Percentiles rank a stretch among this genome's conserved stretches.
These are phyloP conservation scores for Fusarium oligoseptatum DNA, from an alignment of 2,329 filamentous ascomycete species.

Conservation along the genomic window DNA sequence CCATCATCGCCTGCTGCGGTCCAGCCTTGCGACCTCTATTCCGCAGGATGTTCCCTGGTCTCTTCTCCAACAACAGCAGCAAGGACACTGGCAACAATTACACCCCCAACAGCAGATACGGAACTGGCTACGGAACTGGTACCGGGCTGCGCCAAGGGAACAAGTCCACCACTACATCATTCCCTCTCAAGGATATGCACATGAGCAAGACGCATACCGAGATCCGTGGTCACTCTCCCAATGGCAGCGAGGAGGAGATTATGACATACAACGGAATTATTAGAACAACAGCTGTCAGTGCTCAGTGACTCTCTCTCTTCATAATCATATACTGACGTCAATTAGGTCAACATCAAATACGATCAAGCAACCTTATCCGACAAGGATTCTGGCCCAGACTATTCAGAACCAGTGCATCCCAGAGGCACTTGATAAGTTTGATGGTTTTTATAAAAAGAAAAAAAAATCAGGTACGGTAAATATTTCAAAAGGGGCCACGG, in stretches of 20 bases:
- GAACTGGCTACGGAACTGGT: conserved; percentile 19
- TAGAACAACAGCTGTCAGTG: conserved; percentile 34
- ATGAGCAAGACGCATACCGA: conserved; percentile 31
- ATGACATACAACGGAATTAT: conserved; percentile 44
- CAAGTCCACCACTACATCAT: not conserved
- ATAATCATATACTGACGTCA: not conserved
- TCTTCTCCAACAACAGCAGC: conserved; percentile 35
- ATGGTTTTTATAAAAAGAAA: not conserved
- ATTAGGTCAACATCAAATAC: conserved; percentile 29
- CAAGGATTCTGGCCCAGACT: conserved; percentile 5
- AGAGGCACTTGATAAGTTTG: not conserved
- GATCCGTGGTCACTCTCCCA: conserved; percentile 37
- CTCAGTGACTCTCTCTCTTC: not conserved
- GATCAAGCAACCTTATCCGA: conserved; percentile 22
- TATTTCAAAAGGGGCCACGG: not conserved
- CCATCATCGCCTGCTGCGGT: conserved; percentile 54
- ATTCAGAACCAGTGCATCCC: not conserved
- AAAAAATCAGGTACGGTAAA: not conserved
- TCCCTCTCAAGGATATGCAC: conserved; percentile 38
- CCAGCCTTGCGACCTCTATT: conserved; percentile 44
- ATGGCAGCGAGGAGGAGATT: conserved; percentile 42
- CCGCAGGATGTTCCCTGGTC: conserved; percentile 38
- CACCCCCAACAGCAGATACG: conserved; percentile 21
- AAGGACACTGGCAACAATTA: conserved; percentile 19
- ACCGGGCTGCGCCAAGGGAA: conserved; percentile 7